phyloP scores from a whole-genome alignment of 179 eudicot species.

The Camellia oleifera region DNA sequence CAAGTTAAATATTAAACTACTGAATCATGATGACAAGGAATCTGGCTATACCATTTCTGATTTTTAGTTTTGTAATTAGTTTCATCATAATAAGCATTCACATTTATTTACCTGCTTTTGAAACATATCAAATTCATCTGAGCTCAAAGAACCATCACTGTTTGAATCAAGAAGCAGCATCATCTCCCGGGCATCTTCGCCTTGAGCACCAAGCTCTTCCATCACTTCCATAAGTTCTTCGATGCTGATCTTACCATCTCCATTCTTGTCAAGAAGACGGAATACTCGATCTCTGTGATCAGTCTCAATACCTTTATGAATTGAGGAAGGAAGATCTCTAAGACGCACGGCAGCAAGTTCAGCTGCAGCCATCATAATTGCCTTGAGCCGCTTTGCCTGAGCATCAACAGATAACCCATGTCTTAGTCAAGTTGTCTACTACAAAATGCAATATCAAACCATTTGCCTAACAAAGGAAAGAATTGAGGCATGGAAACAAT shows the following conservation, averaged over 20 bases:
- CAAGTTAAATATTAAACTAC: background rate
- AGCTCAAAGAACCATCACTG: constrained; percentile 92
- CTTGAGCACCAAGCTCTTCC: constrained; percentile 95
- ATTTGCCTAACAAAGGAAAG: background rate
- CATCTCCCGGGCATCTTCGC: constrained; percentile 93
- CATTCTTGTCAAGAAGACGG: constrained; percentile 89
- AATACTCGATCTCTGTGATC: constrained; percentile 62
- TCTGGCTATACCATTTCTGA: background rate
- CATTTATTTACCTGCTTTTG: constrained; percentile 70
- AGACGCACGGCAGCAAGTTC: constrained; percentile 93
- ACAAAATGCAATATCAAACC: constrained; percentile 3
- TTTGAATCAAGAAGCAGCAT: constrained; percentile 95
- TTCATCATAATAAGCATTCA: background rate
- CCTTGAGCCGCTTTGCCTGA: constrained; percentile 83
- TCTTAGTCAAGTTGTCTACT: background rate
- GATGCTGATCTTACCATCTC: constrained; percentile 95
- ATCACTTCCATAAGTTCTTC: constrained; percentile 96
- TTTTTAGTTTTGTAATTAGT: background rate
- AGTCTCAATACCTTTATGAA: constrained; percentile 39
- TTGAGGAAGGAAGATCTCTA: constrained; percentile 71
- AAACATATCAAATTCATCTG: constrained; percentile 83
- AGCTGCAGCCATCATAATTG: constrained; percentile 95
- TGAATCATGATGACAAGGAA: background rate
- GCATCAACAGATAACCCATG: constrained; percentile 9
- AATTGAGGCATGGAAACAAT: background rate